phyloP scores from a whole-genome alignment of 108 stramenopile genomes.

The Skeletonema potamos region DNA sequence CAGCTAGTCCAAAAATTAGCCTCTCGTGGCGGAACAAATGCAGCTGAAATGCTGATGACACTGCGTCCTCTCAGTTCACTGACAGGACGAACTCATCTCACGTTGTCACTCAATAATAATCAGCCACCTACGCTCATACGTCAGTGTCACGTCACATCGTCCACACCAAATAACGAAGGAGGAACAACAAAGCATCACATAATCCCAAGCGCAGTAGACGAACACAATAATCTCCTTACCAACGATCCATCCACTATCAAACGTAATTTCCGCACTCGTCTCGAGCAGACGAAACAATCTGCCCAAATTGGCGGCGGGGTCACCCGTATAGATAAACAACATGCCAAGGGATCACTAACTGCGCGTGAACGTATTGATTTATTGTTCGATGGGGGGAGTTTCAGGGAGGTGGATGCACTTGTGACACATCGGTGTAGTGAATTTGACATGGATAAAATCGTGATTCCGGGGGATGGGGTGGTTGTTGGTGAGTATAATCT shows the following conservation, averaged over 20 bases:
- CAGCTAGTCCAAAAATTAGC: neutral
- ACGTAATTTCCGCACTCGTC: conserved; percentile 70
- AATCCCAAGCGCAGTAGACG: conserved; percentile 11
- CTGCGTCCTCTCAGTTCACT: neutral
- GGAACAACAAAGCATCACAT: conserved; percentile 19
- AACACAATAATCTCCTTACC: neutral
- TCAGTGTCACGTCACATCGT: neutral
- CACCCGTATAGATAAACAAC: conserved; percentile 83
- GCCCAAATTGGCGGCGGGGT: conserved; percentile 90
- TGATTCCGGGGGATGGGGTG: conserved; percentile 96
- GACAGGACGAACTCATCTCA: neutral
- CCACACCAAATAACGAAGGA: neutral
- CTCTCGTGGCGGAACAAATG: neutral
- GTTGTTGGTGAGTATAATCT: conserved; percentile 44
- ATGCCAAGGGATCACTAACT: conserved; percentile 94
- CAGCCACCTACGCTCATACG: neutral
- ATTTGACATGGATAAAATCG: conserved; percentile 91
- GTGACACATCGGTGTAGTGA: conserved; percentile 97
- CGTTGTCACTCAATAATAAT: neutral
- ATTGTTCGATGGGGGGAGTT: conserved; percentile 89
- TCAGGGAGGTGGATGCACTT: conserved; percentile 93
- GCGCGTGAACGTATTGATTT: conserved; percentile 94
- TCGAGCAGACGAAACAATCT: conserved; percentile 53
- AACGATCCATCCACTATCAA: conserved; percentile 76
- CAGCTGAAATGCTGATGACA: neutral